phyloP scores from a whole-genome alignment of 1,139 yeast species.

The Pneumocystis murina region DNA sequence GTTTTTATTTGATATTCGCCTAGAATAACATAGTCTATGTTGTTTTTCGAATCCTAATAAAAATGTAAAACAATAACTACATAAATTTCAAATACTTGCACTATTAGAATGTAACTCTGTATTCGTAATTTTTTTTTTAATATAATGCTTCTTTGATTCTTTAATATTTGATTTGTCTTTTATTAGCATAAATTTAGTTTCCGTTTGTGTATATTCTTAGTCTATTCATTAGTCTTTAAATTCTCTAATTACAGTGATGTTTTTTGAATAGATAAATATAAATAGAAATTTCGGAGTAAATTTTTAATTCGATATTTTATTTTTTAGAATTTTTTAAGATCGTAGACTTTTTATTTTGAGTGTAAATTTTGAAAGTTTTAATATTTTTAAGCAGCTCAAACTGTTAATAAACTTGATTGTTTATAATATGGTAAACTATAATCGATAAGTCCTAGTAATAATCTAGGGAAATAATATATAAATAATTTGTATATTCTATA shows the following conservation, averaged over 20 bases:
- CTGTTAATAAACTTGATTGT: background rate
- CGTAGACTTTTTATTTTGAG: no score
- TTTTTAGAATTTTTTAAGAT: no score
- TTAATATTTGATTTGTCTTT: background rate
- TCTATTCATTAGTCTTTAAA: background rate
- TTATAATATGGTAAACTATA: background rate
- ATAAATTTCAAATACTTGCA: background rate
- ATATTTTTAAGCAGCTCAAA: background rate
- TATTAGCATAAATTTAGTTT: background rate
- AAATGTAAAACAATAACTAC: background rate
- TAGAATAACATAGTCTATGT: constrained; percentile 1
- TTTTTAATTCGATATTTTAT: background rate
- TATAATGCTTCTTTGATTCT: background rate
- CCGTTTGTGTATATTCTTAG: background rate
- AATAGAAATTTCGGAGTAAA: no score
- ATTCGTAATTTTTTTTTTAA: background rate
- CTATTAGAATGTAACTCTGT: background rate
- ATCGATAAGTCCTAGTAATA: background rate
- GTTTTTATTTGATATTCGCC: constrained; percentile 1
- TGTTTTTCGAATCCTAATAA: background rate
- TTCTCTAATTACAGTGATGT: background rate
- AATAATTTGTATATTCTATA: background rate
- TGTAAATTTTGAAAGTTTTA: background rate
- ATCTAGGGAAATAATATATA: background rate
- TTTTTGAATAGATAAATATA: background rate